phyloP scores from a whole-genome alignment of 192 early-diverging fungal genomes.

The Geranomyces michiganensis region DNA sequence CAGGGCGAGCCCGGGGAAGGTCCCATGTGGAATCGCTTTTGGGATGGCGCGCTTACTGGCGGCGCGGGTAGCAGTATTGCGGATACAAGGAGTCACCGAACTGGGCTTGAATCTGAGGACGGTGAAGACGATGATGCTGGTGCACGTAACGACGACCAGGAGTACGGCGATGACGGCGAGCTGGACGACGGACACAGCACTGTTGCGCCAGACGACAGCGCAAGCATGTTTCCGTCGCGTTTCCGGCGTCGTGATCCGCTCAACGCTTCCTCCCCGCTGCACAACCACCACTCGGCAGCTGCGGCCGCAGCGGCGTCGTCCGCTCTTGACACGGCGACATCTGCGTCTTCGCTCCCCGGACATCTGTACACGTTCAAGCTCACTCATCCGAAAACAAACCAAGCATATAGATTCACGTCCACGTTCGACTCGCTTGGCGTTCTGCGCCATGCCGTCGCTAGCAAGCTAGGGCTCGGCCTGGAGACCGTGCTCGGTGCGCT shows the following conservation, averaged over 20 bases:
- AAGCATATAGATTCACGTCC: slow-evolving; percentile 44
- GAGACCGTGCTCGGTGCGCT: not conserved
- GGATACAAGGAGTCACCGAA: not conserved
- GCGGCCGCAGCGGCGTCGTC: not conserved
- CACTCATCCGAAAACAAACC: slow-evolving; percentile 28
- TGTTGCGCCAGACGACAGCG: not conserved
- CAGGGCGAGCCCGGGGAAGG: slow-evolving; percentile 38
- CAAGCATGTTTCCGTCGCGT: not conserved
- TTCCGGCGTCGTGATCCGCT: not conserved
- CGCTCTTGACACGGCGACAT: slow-evolving; percentile 5
- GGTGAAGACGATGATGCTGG: not conserved
- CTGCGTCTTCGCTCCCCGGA: not conserved
- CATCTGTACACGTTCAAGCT: slow-evolving; percentile 45
- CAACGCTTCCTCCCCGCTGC: not conserved
- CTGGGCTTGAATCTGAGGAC: not conserved
- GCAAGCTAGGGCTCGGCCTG: not conserved
- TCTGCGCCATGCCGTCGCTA: slow-evolving; percentile 2
- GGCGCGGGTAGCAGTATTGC: not conserved
- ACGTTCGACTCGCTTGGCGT: slow-evolving; percentile 14
- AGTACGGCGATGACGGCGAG: not conserved
- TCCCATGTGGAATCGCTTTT: slow-evolving; percentile 54
- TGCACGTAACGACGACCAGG: no score
- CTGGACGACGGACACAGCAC: slow-evolving; percentile 3
- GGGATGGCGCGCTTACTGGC: slow-evolving; percentile 40
- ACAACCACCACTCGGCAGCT: not conserved